A percentile compares a stretch with the other conserved stretches of the same genome.
Conservation (phyloP, 176 grass and related monocot species). For the Triticum aestivum region IWGSC_CS_RefSeq_v2.1 NC_057814.1:123970297-123970796, state of each 20-base stretch:
- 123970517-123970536: background rate
- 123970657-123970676: slow-evolving; percentile 5
- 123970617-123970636: slow-evolving; percentile 8
- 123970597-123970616: background rate
- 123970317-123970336: background rate
- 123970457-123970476: background rate
- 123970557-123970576: background rate
- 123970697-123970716: slow-evolving; percentile 30
- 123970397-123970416: background rate
- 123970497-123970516: background rate
- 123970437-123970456: background rate
- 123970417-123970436: background rate
- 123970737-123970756: background rate
- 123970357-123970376: background rate
- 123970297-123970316: background rate
- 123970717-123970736: slow-evolving; percentile 14
- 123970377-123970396: slow-evolving; percentile 7
- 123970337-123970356: background rate
- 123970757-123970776: slow-evolving; percentile 23
- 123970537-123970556: background rate
- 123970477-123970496: background rate
- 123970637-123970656: slow-evolving; percentile 2
- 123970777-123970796: background rate
- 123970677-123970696: slow-evolving; percentile 13
- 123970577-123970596: background rate